Evolutionary conservation across 164 flowering plant species (phyloP), one percentile per base, ranked within the genome.

Genomic region (Euptelea pleiosperma): DNA sequence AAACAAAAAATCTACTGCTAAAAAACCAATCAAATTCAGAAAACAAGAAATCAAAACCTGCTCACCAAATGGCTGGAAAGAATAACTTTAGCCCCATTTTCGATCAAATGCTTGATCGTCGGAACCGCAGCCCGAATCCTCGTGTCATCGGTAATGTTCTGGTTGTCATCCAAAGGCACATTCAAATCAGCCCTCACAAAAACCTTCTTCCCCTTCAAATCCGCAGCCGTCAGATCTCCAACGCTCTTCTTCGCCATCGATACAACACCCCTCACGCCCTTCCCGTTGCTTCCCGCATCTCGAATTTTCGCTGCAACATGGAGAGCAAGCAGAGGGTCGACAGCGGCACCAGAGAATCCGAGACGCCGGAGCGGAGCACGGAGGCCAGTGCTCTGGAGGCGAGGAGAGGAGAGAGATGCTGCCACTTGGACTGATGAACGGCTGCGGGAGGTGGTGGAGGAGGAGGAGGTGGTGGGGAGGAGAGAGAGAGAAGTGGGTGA

Each of bases 191-290:
- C 94, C 48, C 90, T 77, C 28, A 84, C 86, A 48, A 86, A 82
- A 35, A 86, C 94, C 71, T 59, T 82, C 78, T 87, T 87, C 63
- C 94, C 94, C 62, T 82, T 87, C 77, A 87, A 74, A 34, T 84
- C 91, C 5, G 75, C 77, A 1, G 57, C 73, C 0, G 74, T 69
- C 66, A 87, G 55, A 54, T 87, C 95, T 14, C 91, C 91, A 0
- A 87, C 89, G 42, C 94, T 87, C 78, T 72, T 84, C 84, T 87
- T 87, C 34, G 78, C 82, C 85, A 75, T 81, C 8, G 78, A 65
- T 4, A 80, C 77, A 11, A 79, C 82, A 11, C 72, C 78, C 24
- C 72, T 73, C 16, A 59, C 34, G 2, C 68, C 61, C 55, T 70
- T 68, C 5, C 68, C 73, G n/a, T n/a, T n/a, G n/a, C n/a, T n/a